These are phyloP conservation scores for Flaveria ramosissima DNA, from an alignment of 129 eudicot species.

Conservation along the genomic window DNA sequence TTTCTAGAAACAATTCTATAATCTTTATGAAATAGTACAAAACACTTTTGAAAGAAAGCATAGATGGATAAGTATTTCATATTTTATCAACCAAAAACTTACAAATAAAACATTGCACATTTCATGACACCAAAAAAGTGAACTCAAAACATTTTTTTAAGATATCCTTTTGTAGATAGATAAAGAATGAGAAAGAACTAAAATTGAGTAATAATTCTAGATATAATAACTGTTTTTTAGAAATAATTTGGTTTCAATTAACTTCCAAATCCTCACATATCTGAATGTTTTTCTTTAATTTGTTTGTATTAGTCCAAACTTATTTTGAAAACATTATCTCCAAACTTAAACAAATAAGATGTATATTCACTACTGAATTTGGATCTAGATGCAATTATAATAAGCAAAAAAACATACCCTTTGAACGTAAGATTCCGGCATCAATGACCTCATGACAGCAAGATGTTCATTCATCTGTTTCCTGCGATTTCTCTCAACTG, in stretches of 20 bases:
- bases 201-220: neutral
- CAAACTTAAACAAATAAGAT: neutral
- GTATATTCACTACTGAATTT: neutral
- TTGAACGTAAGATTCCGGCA: conserved; percentile 95
- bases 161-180: neutral
- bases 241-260: neutral
- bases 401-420: conserved; percentile 47
- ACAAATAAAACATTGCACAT: neutral
- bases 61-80: conserved; percentile 6
- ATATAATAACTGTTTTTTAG: neutral
- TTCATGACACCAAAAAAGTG: neutral
- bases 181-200: neutral
- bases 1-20: neutral
- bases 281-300: neutral
- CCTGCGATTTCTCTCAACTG: conserved; percentile 91
- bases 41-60: neutral
- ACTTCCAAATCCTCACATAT: neutral
- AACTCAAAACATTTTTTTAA: neutral
- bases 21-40: neutral
- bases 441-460: conserved; percentile 85
- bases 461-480: conserved; percentile 97
- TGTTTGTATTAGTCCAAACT: neutral
- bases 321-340: neutral
- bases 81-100: neutral
- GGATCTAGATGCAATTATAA: conserved; percentile 15